A percentile compares a stretch with the other conserved stretches of the same genome.
Conservation (phyloP, 768 basidiomycete species). For the Trametes meyenii region DNA sequence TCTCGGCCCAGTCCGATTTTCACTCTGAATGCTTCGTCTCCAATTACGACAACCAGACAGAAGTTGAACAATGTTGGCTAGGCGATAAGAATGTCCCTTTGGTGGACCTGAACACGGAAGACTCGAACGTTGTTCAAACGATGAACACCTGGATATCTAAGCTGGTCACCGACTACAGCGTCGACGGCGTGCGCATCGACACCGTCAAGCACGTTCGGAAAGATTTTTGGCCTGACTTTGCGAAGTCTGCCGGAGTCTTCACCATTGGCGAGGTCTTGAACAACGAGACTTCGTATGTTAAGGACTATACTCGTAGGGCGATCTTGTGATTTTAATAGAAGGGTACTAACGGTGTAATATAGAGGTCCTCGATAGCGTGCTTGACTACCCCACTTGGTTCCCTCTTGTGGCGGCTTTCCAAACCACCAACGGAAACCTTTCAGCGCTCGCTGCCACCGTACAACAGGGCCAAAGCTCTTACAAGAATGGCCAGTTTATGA, state of each 20-base stretch:
- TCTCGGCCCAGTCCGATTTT: slow-evolving; percentile 40
- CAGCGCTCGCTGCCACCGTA: slow-evolving; percentile 34
- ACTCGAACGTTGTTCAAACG: slow-evolving; percentile 43
- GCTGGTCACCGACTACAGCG: slow-evolving; percentile 48
- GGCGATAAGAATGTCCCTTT: slow-evolving; percentile 57
- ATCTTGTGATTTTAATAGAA: too few relatives aligned
- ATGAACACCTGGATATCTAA: slow-evolving; percentile 51
- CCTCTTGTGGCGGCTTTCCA: slow-evolving; percentile 45
- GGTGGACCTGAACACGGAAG: slow-evolving; percentile 60
- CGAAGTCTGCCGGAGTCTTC: slow-evolving; percentile 50
- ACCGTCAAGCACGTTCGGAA: slow-evolving; percentile 59
- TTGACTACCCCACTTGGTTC: slow-evolving; percentile 55
- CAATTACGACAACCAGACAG: slow-evolving; percentile 49
- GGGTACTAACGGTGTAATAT: background rate
- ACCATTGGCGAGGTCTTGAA: slow-evolving; percentile 59
- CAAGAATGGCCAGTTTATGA: slow-evolving; percentile 43
- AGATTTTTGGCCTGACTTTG: slow-evolving; percentile 58
- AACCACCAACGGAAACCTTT: slow-evolving; percentile 38
- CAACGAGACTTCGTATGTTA: slow-evolving; percentile 43
- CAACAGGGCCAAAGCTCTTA: slow-evolving; percentile 40
- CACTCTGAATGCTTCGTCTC: slow-evolving; percentile 45
- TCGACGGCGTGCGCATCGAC: slow-evolving; percentile 62
- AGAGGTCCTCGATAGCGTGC: slow-evolving; percentile 47
- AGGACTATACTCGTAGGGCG: slow-evolving; percentile 44
- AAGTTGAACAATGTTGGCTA: slow-evolving; percentile 62